phyloP scores from a whole-genome alignment of 306 rosid species.

The Rubus parviflorus region DNA sequence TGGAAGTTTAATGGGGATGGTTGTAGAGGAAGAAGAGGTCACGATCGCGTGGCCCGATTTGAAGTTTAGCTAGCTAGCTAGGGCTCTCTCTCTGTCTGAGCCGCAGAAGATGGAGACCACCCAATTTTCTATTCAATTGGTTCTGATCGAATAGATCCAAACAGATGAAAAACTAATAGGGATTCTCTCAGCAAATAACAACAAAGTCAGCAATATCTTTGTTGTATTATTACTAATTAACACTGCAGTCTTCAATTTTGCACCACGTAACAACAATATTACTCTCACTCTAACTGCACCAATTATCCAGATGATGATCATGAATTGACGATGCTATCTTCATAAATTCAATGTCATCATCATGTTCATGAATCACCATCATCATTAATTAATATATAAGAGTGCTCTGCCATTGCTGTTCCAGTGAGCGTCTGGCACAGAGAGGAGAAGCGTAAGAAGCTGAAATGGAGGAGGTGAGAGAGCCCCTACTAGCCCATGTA shows the following conservation, averaged over 20 bases:
- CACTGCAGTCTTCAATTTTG: background rate
- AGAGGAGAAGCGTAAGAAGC: background rate
- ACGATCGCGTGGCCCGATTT: background rate
- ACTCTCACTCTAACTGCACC: background rate
- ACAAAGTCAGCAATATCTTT: background rate
- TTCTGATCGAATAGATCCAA: background rate
- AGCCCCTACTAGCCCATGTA: slow-evolving; percentile 28
- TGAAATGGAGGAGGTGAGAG: slow-evolving; percentile 15
- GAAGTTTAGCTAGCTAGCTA: background rate
- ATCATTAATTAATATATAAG: background rate
- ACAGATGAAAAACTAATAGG: background rate
- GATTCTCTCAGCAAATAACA: background rate
- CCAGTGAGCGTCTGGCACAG: background rate
- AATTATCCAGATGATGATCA: background rate
- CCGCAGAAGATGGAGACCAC: background rate
- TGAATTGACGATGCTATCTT: background rate
- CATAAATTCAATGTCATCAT: background rate
- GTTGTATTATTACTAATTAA: background rate
- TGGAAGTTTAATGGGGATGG: no score
- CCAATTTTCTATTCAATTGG: background rate
- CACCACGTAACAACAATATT: background rate
- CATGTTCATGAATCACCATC: background rate
- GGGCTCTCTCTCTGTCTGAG: background rate
- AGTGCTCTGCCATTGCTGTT: background rate
- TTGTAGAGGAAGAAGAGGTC: no score